A percentile compares a stretch with the other conserved stretches of the same genome.
Evolutionary conservation across 257 asterid genomes (phyloP).

Genomic region (Plectranthus barbatus): DNA sequence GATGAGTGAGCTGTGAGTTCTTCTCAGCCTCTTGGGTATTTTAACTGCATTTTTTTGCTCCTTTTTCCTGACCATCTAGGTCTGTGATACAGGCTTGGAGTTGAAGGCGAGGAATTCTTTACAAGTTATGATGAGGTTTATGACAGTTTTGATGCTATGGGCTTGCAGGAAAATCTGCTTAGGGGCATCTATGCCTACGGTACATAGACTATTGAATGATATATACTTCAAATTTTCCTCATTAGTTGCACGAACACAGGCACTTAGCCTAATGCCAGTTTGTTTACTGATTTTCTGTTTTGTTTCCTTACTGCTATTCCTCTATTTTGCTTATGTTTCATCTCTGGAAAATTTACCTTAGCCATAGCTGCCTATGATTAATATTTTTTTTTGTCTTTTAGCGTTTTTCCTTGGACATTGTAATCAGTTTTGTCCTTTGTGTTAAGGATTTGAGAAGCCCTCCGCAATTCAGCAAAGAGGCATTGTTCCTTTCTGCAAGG

Average conservation of each 20-base stretch:
- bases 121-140: slow-evolving; percentile 53
- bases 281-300: too few relatives aligned
- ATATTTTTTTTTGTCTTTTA: too few relatives aligned
- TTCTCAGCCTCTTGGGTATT: neutral
- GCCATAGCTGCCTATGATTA: too few relatives aligned
- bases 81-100: slow-evolving; percentile 31
- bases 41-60: neutral
- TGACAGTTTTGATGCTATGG: slow-evolving; percentile 56
- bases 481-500: neutral
- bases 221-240: too few relatives aligned
- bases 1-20: slow-evolving; percentile 36
- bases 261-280: too few relatives aligned
- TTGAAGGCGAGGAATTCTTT: slow-evolving; percentile 40
- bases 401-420: neutral
- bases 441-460: neutral
- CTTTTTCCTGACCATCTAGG: neutral
- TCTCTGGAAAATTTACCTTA: too few relatives aligned
- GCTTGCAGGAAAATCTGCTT: slow-evolving; percentile 48
- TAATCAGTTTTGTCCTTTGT: neutral
- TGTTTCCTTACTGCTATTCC: too few relatives aligned
- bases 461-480: neutral
- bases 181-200: slow-evolving; percentile 67
- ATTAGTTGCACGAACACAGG: too few relatives aligned
- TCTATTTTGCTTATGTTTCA: too few relatives aligned
- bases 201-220: too few relatives aligned